Evolutionary conservation across 2,329 filamentous ascomycete genomes (phyloP).

Genomic region (Diplocarpon rosae): DNA sequence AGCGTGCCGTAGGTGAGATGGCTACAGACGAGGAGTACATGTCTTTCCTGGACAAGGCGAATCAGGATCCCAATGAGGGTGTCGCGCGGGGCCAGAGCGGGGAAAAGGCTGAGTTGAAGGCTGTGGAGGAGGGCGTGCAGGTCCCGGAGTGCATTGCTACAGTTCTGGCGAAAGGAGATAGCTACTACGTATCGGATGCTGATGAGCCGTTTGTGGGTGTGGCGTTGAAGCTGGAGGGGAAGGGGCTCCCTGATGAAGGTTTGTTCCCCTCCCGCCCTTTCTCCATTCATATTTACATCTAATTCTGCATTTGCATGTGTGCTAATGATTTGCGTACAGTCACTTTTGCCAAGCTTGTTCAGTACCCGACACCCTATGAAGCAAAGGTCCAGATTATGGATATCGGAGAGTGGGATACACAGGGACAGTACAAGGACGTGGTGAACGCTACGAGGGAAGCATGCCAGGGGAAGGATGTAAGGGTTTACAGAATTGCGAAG

Average conservation of each 20-base stretch:
- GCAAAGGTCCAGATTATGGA: slow-evolving; percentile 55
- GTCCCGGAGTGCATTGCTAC: slow-evolving; percentile 49
- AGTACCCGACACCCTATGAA: slow-evolving; percentile 40
- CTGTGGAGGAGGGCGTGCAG: slow-evolving; percentile 40
- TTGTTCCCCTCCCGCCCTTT: slow-evolving; percentile 25
- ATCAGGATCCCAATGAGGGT: slow-evolving; percentile 61
- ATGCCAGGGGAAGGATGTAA: slow-evolving; percentile 52
- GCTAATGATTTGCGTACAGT: slow-evolving; percentile 33
- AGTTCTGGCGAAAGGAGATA: slow-evolving; percentile 36
- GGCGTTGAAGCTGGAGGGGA: slow-evolving; percentile 47
- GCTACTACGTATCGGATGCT: slow-evolving; percentile 67
- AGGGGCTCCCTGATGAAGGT: slow-evolving; percentile 51
- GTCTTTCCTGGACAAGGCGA: slow-evolving; percentile 78
- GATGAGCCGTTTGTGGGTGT: slow-evolving; percentile 81
- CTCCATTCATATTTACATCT: neutral
- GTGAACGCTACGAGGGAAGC: slow-evolving; percentile 58
- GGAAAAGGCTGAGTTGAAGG: slow-evolving; percentile 35
- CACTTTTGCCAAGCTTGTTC: slow-evolving; percentile 59
- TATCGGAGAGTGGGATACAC: slow-evolving; percentile 60
- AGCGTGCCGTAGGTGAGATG: slow-evolving; percentile 34
- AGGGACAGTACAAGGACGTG: slow-evolving; percentile 57
- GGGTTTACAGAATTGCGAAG: slow-evolving; percentile 61
- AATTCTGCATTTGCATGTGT: neutral
- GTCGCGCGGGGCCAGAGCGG: slow-evolving; percentile 26
- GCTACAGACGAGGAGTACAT: slow-evolving; percentile 73